Conservation (phyloP, 176 grass and related monocot species). For the Coix lacrymajobi region DNA sequence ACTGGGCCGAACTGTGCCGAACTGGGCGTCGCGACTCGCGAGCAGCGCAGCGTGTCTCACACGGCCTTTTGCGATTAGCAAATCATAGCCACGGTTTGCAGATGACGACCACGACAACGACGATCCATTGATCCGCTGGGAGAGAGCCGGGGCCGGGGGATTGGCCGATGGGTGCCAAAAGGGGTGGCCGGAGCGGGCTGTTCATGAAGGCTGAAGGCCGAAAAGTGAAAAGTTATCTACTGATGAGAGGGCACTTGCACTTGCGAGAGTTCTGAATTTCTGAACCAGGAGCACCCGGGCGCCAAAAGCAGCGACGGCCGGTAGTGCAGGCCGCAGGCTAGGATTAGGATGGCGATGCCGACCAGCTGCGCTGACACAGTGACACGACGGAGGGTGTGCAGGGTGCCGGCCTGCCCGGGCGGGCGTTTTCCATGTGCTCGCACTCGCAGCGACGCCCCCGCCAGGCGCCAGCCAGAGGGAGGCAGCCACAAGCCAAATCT, state of each 20-base stretch:
- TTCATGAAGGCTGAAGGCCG: constrained; percentile 33
- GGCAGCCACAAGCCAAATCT: not conserved
- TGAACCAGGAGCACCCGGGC: not conserved
- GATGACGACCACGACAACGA: not conserved
- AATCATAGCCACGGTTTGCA: not conserved
- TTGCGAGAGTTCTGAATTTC: not conserved
- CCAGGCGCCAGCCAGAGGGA: not conserved
- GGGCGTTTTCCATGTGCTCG: constrained; percentile 8
- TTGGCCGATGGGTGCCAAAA: not conserved
- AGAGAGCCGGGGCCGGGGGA: not conserved
- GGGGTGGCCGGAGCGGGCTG: not conserved
- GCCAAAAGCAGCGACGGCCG: not conserved
- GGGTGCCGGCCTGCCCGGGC: too few relatives aligned
- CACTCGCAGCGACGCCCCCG: not conserved
- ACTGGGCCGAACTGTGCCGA: too few relatives aligned
- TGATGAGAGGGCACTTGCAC: not conserved
- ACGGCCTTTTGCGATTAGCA: not conserved
- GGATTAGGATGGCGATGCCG: not conserved
- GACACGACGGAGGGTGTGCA: not conserved
- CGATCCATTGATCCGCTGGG: not conserved
- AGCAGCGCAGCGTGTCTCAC: not conserved
- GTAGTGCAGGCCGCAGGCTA: not conserved
- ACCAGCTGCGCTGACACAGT: not conserved
- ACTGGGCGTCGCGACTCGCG: not conserved
- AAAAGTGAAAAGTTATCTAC: not conserved